These are phyloP conservation scores for Podosphaera aphanis DNA, from an alignment of 2,329 filamentous ascomycete species.

Conservation along the genomic window DNA sequence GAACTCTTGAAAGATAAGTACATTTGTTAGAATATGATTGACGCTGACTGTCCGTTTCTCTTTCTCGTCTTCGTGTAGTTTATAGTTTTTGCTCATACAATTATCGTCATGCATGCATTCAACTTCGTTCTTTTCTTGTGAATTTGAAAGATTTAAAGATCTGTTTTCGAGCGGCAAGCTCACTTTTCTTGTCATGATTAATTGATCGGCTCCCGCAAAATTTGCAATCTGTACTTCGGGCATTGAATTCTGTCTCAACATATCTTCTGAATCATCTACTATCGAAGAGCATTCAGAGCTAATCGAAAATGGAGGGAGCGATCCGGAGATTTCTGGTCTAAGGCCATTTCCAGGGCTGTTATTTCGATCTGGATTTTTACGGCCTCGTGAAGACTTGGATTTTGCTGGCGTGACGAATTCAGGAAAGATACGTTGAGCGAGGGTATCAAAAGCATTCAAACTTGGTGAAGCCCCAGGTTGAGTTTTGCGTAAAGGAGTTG, in stretches of 20 bases:
- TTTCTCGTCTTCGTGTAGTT: slow-evolving; percentile 13
- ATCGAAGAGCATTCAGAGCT: neutral
- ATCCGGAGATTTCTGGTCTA: slow-evolving; percentile 10
- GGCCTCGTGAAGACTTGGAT: slow-evolving; percentile 14
- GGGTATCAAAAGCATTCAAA: slow-evolving; percentile 32
- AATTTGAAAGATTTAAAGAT: slow-evolving; percentile 22
- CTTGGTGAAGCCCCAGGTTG: slow-evolving; percentile 24
- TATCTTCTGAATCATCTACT: slow-evolving; percentile 1
- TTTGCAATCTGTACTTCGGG: slow-evolving; percentile 28
- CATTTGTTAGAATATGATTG: slow-evolving; percentile 58
- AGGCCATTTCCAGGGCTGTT: slow-evolving; percentile 4
- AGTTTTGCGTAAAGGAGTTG: slow-evolving; percentile 9
- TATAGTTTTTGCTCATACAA: slow-evolving; percentile 7
- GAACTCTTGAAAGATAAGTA: slow-evolving; percentile 59
- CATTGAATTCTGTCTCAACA: slow-evolving; percentile 3
- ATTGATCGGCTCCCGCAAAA: slow-evolving; percentile 40
- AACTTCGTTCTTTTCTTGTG: slow-evolving; percentile 3
- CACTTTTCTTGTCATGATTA: slow-evolving; percentile 31
- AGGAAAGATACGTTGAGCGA: slow-evolving; percentile 37
- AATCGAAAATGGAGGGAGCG: slow-evolving; percentile 11
- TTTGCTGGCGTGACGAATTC: slow-evolving; percentile 19
- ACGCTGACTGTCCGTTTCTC: slow-evolving; percentile 29
- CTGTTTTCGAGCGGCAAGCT: slow-evolving; percentile 17
- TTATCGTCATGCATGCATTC: too few relatives aligned
- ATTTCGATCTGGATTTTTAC: slow-evolving; percentile 10